A percentile compares a stretch with the other conserved stretches of the same genome.
Evolutionary conservation across 1,139 yeast genomes (phyloP).

Genomic region (Suhomyces kunorum): DNA sequence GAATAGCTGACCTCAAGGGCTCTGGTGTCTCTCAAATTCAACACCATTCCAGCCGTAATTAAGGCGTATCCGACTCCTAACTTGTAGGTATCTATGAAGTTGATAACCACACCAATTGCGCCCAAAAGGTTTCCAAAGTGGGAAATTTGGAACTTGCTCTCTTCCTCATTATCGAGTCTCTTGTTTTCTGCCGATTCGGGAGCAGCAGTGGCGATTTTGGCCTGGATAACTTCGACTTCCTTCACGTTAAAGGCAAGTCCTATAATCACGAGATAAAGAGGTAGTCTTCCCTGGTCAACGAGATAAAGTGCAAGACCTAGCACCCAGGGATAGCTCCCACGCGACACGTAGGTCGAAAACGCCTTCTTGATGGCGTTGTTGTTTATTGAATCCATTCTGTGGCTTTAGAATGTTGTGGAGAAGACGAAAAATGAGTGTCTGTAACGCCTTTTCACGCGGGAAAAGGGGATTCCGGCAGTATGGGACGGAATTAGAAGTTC

Average conservation of each 20-base stretch:
- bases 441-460: too few species aligned
- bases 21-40: background rate
- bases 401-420: background rate
- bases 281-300: background rate
- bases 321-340: background rate
- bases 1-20: background rate
- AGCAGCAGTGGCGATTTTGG: background rate
- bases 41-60: background rate
- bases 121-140: background rate
- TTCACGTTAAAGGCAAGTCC: background rate
- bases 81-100: background rate
- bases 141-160: background rate
- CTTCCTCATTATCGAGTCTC: background rate
- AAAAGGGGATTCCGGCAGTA: too few species aligned
- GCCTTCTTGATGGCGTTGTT: background rate
- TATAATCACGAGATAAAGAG: background rate
- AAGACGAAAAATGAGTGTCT: too few species aligned
- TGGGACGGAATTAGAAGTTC: too few species aligned
- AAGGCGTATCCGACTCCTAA: background rate
- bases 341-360: background rate
- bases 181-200: background rate
- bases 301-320: background rate
- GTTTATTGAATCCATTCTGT: background rate
- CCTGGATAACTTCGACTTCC: background rate
- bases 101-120: background rate